Evolutionary conservation across 2,329 filamentous ascomycete genomes (phyloP).

Genomic region (Fusarium newnesense): DNA sequence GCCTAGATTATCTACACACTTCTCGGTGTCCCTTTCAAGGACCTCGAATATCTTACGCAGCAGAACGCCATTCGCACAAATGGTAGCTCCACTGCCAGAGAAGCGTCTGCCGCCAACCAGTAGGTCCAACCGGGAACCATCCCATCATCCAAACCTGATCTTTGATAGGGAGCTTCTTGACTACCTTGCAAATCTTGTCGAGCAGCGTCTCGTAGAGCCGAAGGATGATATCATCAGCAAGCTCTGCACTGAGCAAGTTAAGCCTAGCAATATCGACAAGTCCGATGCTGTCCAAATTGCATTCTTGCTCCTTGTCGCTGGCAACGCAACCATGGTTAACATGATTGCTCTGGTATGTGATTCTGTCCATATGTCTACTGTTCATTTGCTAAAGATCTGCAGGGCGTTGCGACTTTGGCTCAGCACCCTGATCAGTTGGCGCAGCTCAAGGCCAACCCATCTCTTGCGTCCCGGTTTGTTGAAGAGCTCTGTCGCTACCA

Average conservation of each 20-base stretch:
- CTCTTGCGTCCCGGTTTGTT: slow-evolving; percentile 53
- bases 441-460: slow-evolving; percentile 53
- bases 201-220: slow-evolving; percentile 52
- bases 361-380: fast-evolving
- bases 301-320: slow-evolving; percentile 61
- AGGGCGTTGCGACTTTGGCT: slow-evolving; percentile 57
- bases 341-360: slow-evolving; percentile 57
- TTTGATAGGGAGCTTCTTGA: slow-evolving; percentile 52
- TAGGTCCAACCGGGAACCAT: slow-evolving; percentile 23
- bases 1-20: slow-evolving; percentile 60
- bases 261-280: slow-evolving; percentile 51
- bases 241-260: slow-evolving; percentile 54
- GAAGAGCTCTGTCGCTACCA: slow-evolving; percentile 61
- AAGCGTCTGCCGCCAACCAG: slow-evolving; percentile 58
- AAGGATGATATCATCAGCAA: slow-evolving; percentile 59
- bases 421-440: slow-evolving; percentile 56
- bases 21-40: slow-evolving; percentile 59
- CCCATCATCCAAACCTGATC: neutral
- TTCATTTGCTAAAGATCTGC: fast-evolving
- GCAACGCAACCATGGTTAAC: slow-evolving; percentile 63
- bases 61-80: slow-evolving; percentile 59
- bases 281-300: slow-evolving; percentile 58
- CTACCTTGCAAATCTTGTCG: slow-evolving; percentile 57
- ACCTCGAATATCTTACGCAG: slow-evolving; percentile 58
- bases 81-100: slow-evolving; percentile 57